Evolutionary conservation across 2,329 filamentous ascomycete genomes (phyloP), one percentile per base, ranked within the genome.

Genomic region (Penicillium sp.): DNA sequence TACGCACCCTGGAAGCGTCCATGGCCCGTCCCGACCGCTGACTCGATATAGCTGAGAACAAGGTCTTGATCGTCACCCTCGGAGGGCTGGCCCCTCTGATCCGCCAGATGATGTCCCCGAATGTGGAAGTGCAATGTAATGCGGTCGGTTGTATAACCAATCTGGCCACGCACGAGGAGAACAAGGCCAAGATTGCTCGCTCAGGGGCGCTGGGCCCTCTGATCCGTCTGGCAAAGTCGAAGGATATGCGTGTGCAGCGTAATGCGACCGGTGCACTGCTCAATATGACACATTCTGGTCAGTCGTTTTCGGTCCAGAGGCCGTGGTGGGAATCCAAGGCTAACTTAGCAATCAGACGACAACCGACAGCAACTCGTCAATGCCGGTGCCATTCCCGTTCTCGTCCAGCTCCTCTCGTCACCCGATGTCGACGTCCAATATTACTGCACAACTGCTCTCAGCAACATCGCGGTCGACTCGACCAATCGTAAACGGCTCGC

Each of bases 231-330:
- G 94, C 94, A 56, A 97, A 96, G 74, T 97, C 94, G 20, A 92
- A 95, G 73, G 94, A 99, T 67, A 97, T 97, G 94, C 86, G 94
- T 50, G 94, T 99, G 43, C 94, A 99, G 76, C 84, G 94, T 60
- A 99, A 99, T 74, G 94, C 94, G 51, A 99, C 94, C 0, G 94
- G 94, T 48, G 94, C 94, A 41, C 78, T 99, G 51, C 81, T 99
- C 60, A 99, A 99, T 74, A 99, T 99, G 94, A 99, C 94, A 64
- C 94, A 99, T 77, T 97, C 92, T 58, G 91, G 91, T 95, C 83
- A 54, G 81, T 63, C 9, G 11, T n/a, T 20, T 25, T 40, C 14
- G 14, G 13, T 7, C 38, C n/a, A 5, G n/a, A 18, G 4, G 8
- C 8, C 8, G 27, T 25, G 14, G 20, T n/a, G 33, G n/a, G 20